Base-by-base conservation (phyloP, 352 stramenopile species). In the Phytophthora meadii region DNA sequence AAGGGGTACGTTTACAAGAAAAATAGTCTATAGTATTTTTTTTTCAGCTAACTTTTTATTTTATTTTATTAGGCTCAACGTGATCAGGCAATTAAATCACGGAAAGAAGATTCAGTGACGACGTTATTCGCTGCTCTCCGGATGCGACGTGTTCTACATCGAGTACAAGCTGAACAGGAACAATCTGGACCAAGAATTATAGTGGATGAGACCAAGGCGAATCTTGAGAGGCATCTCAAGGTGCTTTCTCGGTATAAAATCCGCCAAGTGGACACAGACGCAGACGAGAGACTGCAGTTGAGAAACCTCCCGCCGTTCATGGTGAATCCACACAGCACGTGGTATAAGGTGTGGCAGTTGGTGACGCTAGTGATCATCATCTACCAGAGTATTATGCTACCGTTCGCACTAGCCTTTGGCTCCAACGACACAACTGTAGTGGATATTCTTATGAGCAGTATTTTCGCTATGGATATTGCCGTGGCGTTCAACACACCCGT, bases 341-440 rank as follows among this genome's bases (percentile, higher is more conserved):
- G 89, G 39, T 94, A 81, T 73, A 92, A 92, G 49, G 53, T 89
- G 6, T 94, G 86, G 86, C 86, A 94, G 39, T 61, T 94, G 53
- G 56, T 72, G 4, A 94, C 86, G 8, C 68, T 94, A 14, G 14
- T 86, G 24, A 74, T 93, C 24, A 91, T 94, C 54, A 79, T 94
- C 11, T 91, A 94, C 47, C 86, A 94, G 61, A 91, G 81, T 44
- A 58, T 94, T n/a, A 69, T 84, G 42, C 61, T 94, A 25, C 86
- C 86, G 12, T 94, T 88, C 50, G 67, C 63, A 3, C 67, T 93
- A 11, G 81, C 82, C 1, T 93, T 93, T 12, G 72, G 76, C 12
- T 72, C 73, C 5, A 88, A 70, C 41, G 79, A 88, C 50, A 88
- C 42, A 45, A 72, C 62, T 4, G 46, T 44, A 1, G 65, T 88